Base-by-base conservation (phyloP, 768 basidiomycete species). In the Bullera alba region DNA sequence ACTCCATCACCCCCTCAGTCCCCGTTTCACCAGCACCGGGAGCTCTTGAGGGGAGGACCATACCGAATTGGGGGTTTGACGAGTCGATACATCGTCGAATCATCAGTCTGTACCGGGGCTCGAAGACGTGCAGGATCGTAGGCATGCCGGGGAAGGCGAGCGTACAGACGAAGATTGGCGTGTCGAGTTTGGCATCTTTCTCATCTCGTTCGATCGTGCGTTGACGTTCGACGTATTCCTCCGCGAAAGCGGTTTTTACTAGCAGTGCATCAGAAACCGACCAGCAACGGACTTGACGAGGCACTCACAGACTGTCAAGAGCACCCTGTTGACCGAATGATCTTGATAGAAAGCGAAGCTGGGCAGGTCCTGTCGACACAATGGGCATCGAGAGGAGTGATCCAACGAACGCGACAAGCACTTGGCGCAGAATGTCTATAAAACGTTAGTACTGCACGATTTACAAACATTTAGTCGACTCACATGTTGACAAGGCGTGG, bases 81-180 rank as follows among this genome's bases (percentile, higher is more conserved):
- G 79, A 81, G 61, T 88, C 84, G 50, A 96, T 83, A 69, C 86
- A 90, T n/a, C 93, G 83, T 21, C 93, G 85, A 47, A 97, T 83
- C 93, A 97, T 96, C 44, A 97, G 79, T 5, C 93, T 84, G 70
- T 96, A 92, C 76, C 87, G 79, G 0, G 93, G 93, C 70, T 97
- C 93, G 68, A 88, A 96, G 65, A 97, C 83, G 72, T 95, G 91
- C 15, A 97, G 76, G 48, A 85, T 77, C 41, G 85, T 91, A 34
- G 89, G 90, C 75, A 90, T 82, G 49, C 84, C 85, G 1, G 93
- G 93, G 75, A 95, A 97, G 39, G 84, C 82, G 43, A 95, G 81
- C 36, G 86, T 85, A 68, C 84, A 86, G 57, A 91, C 81, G 61
- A 96, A 92, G 54, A 97, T 85, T 49, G 93, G 90, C 16, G 87